A percentile compares a stretch with the other conserved stretches of the same genome.
These are phyloP conservation scores for Globisporangium alternatum DNA, from an alignment of 352 stramenopile genomes.

Conservation along the genomic window DNA sequence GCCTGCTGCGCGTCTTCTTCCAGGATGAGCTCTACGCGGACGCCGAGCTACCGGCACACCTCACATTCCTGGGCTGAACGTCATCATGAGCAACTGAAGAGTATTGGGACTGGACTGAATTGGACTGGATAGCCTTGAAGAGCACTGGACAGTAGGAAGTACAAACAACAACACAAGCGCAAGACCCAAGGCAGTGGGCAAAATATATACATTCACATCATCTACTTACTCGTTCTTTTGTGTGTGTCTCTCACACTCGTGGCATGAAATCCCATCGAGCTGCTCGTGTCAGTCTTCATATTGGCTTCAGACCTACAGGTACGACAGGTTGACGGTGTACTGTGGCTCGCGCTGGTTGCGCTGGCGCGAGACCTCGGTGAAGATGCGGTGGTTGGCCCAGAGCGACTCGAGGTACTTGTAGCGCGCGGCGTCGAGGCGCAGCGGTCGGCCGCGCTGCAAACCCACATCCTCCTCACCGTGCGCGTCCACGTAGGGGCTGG, in stretches of 20 bases:
- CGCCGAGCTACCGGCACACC: conserved; percentile 52
- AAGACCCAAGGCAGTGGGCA: conserved; percentile 8
- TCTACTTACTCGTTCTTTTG: not conserved
- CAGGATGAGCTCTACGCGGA: conserved; percentile 78
- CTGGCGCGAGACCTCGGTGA: conserved; percentile 80
- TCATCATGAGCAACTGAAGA: no score
- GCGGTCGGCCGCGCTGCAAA: conserved; percentile 70
- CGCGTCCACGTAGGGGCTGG: conserved; percentile 80
- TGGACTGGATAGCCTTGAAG: no score
- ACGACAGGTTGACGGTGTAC: conserved; percentile 85
- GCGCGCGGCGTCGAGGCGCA: conserved; percentile 70
- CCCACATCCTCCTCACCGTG: conserved; percentile 85
- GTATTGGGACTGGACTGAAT: no score
- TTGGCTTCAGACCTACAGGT: conserved; percentile 42
- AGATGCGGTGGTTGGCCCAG: conserved; percentile 84
- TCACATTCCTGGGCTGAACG: conserved; percentile 60
- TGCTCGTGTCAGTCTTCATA: not conserved
- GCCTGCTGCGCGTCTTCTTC: conserved; percentile 75
- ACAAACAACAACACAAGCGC: not conserved
- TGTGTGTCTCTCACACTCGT: not conserved
- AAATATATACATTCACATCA: conserved; percentile 10
- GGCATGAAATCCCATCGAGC: not conserved
- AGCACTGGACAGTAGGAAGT: not conserved
- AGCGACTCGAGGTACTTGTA: conserved; percentile 77
- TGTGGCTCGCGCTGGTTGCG: conserved; percentile 86